Conservation (phyloP, 2,329 filamentous ascomycete species). For the Aspergillus thermomutatus region DNA sequence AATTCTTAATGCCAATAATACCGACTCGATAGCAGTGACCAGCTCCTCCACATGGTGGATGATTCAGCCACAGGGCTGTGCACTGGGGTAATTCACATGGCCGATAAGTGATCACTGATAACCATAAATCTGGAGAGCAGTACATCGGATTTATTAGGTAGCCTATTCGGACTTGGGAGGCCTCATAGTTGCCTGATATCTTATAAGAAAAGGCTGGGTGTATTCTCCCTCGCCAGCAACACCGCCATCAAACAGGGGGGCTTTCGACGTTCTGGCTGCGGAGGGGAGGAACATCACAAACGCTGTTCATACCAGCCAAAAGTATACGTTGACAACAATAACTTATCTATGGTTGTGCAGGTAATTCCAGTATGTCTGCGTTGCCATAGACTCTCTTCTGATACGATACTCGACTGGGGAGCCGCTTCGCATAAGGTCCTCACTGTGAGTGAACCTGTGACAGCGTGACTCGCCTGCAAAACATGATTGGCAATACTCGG, state of each 20-base stretch:
- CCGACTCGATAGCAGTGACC: not conserved
- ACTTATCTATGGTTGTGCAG: too few species aligned
- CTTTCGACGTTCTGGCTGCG: too few species aligned
- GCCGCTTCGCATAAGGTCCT: not conserved
- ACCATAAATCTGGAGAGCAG: not conserved
- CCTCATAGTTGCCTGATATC: not conserved
- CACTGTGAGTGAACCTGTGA: not conserved
- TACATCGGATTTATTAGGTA: not conserved
- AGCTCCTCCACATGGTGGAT: not conserved
- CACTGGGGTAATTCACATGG: not conserved
- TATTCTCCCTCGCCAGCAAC: too few species aligned
- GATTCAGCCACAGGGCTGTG: not conserved
- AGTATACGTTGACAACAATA: too few species aligned
- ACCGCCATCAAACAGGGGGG: too few species aligned
- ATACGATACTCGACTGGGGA: not conserved
- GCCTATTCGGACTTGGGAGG: not conserved
- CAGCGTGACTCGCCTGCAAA: not conserved
- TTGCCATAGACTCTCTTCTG: too few species aligned
- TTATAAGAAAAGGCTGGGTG: not conserved
- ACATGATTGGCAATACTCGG: not conserved
- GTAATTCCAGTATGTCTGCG: too few species aligned
- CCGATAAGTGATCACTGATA: not conserved
- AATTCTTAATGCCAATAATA: too few species aligned
- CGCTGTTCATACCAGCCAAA: too few species aligned
- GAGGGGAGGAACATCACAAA: not conserved